Conservation (phyloP, 1,284 basidiomycete species). For the Phellopilus nigrolimitatus region DNA sequence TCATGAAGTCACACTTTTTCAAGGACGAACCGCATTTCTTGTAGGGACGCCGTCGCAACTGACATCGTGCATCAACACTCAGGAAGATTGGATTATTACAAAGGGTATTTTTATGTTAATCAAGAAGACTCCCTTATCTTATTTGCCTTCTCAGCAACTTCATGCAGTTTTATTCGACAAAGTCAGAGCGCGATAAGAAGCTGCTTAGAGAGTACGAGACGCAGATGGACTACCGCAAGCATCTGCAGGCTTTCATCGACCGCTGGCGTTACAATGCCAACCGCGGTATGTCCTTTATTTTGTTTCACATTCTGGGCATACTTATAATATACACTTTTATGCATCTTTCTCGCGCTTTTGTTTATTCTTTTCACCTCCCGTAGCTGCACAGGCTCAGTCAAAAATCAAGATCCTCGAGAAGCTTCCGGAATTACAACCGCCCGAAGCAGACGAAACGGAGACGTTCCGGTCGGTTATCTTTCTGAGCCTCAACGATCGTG, state of each 20-base stretch:
- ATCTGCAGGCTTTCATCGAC: slow-evolving; percentile 97
- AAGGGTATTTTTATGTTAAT: slow-evolving; percentile 50
- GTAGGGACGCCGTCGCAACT: slow-evolving; percentile 87
- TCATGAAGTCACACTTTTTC: neutral
- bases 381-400: slow-evolving; percentile 89
- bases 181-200: slow-evolving; percentile 90
- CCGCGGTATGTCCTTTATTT: slow-evolving; percentile 45
- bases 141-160: slow-evolving; percentile 74
- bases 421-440: slow-evolving; percentile 90
- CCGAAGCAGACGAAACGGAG: slow-evolving; percentile 86
- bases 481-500: slow-evolving; percentile 8
- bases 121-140: neutral
- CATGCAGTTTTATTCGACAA: slow-evolving; percentile 97
- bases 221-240: slow-evolving; percentile 91
- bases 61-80: slow-evolving; percentile 98
- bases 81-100: slow-evolving; percentile 90
- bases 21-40: slow-evolving; percentile 12
- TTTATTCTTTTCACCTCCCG: too few species aligned
- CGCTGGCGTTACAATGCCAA: slow-evolving; percentile 95
- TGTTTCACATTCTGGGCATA: neutral
- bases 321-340: slow-evolving; percentile 1
- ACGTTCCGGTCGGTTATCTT: slow-evolving; percentile 49
- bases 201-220: slow-evolving; percentile 93
- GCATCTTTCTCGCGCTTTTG: too few species aligned
- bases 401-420: slow-evolving; percentile 99